Percentiles rank a stretch among this genome's conserved stretches.
phyloP scores from a whole-genome alignment of 495 filamentous ascomycete species.

The Penicillium soppii region DNA sequence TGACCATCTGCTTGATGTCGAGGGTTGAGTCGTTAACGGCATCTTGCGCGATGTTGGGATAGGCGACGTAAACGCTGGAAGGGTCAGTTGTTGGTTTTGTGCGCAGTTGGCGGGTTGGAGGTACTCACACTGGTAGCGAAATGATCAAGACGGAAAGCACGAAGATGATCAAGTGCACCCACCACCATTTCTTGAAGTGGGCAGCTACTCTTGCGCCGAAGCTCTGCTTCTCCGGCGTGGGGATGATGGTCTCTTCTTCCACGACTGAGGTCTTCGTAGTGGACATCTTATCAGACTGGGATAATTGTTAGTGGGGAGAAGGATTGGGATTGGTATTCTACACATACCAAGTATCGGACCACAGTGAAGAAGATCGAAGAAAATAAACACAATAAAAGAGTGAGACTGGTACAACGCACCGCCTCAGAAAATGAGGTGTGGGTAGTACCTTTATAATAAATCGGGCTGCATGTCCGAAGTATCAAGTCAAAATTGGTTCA shows the following conservation, averaged over 20 bases:
- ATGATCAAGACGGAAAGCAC: constrained; percentile 58
- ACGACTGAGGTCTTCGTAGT: constrained; percentile 24
- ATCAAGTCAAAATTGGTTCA: not conserved
- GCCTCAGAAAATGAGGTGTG: not conserved
- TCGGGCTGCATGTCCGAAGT: not conserved
- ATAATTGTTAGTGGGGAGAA: not conserved
- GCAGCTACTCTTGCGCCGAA: constrained; percentile 37
- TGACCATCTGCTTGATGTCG: constrained; percentile 53
- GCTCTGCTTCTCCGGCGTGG: constrained; percentile 24
- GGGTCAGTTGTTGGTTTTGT: constrained; percentile 1
- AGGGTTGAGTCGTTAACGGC: constrained; percentile 66
- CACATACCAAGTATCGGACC: constrained; percentile 1
- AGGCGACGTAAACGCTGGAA: constrained; percentile 65
- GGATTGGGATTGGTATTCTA: not conserved
- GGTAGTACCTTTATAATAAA: constrained; percentile 16
- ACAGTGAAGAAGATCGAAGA: constrained; percentile 5
- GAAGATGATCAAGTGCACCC: constrained; percentile 63
- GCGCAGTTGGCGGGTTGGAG: not conserved
- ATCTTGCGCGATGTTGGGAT: constrained; percentile 69
- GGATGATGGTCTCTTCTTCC: constrained; percentile 11
- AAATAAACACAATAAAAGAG: not conserved
- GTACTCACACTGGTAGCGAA: constrained; percentile 64
- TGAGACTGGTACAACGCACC: not conserved
- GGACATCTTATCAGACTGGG: constrained; percentile 25
- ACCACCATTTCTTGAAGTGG: constrained; percentile 66